These are phyloP conservation scores for Kondoa malvinella DNA, from an alignment of 768 basidiomycete species.

Conservation along the genomic window DNA sequence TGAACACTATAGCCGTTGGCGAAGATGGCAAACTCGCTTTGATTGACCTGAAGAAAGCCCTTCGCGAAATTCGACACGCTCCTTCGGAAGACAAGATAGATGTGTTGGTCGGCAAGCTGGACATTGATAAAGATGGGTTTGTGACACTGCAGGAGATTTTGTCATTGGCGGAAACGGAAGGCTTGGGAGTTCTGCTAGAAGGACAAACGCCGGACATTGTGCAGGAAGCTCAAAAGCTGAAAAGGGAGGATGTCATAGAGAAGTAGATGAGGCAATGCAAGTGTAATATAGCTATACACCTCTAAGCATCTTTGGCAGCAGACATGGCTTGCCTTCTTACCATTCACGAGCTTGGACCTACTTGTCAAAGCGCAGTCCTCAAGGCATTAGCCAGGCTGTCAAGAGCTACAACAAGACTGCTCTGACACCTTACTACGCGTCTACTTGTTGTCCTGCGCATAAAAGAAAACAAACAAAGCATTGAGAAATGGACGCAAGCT, in stretches of 20 bases:
- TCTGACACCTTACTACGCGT: no score
- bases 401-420: no score
- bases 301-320: background rate
- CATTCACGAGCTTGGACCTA: background rate
- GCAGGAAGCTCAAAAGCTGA: slow-evolving; percentile 33
- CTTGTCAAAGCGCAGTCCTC: no score
- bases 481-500: no score
- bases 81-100: slow-evolving; percentile 71
- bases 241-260: slow-evolving; percentile 85
- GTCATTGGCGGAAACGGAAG: slow-evolving; percentile 57
- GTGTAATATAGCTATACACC: no score
- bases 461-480: no score
- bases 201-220: slow-evolving; percentile 34
- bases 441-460: no score
- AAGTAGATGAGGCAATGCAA: no score
- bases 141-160: slow-evolving; percentile 90
- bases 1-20: slow-evolving; percentile 34
- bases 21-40: slow-evolving; percentile 62
- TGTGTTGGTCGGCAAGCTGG: slow-evolving; percentile 75
- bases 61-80: slow-evolving; percentile 74
- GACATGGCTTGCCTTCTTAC: background rate
- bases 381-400: no score
- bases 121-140: slow-evolving; percentile 88
- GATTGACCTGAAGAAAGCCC: slow-evolving; percentile 70
- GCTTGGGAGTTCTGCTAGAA: slow-evolving; percentile 70